Evolutionary conservation across 2,329 filamentous ascomycete species (phyloP).

Genomic region (Cadophora luteo-olivacea): DNA sequence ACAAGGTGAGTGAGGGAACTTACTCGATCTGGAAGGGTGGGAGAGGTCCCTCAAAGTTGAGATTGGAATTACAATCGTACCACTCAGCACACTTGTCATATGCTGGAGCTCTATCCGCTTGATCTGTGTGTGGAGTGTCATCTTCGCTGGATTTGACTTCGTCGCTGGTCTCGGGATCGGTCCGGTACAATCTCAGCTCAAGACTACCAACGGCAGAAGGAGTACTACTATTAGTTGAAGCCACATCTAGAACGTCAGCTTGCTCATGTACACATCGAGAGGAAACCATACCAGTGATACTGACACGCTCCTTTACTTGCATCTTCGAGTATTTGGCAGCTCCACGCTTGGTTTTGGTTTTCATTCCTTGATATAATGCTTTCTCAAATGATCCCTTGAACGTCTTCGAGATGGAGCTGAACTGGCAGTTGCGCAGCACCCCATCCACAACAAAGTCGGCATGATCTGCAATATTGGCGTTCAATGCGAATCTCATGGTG

Average conservation of each 20-base stretch:
- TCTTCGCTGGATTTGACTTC: neutral
- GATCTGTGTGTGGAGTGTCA: neutral
- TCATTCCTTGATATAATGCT: slow-evolving; percentile 3
- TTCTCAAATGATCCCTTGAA: slow-evolving; percentile 13
- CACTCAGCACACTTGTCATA: slow-evolving; percentile 32
- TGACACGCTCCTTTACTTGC: slow-evolving; percentile 27
- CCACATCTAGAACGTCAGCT: slow-evolving; percentile 1
- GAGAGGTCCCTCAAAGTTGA: slow-evolving; percentile 17
- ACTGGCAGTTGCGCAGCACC: slow-evolving; percentile 35
- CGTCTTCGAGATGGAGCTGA: neutral
- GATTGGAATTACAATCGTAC: slow-evolving; percentile 29
- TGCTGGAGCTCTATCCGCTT: slow-evolving; percentile 18
- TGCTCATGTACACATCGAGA: neutral
- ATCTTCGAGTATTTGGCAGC: slow-evolving; percentile 21
- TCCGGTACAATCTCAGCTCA: slow-evolving; percentile 22
- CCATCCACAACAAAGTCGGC: slow-evolving; percentile 41
- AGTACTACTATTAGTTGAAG: neutral
- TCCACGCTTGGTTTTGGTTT: slow-evolving; percentile 15
- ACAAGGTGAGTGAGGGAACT: slow-evolving; percentile 3
- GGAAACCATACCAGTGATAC: slow-evolving; percentile 21
- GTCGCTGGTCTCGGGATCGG: neutral
- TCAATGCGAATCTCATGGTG: slow-evolving; percentile 16
- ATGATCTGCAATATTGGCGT: slow-evolving; percentile 28
- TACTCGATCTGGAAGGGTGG: slow-evolving; percentile 37
- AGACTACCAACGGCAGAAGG: slow-evolving; percentile 28